Base-by-base conservation (phyloP, 164 flowering plant species). In the Aristolochia fimbriata region DNA sequence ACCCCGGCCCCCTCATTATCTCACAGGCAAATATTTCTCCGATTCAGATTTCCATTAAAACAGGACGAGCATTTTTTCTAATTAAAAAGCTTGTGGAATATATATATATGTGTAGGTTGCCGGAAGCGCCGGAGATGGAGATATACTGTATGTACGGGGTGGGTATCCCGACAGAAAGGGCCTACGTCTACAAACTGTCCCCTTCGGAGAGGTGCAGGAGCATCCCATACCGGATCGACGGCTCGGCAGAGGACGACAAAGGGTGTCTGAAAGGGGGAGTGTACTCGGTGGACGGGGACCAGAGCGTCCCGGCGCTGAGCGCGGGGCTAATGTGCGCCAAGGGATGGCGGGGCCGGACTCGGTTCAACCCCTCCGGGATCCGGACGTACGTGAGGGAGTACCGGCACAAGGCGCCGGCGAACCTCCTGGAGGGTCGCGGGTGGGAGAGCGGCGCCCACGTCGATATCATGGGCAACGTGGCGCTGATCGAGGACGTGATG, bases 401-500 rank as follows among this genome's bases (percentile, higher is more conserved):
- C 60, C 78, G 81, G 65, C 98, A 93, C 69, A 83, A 90, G 51
- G 97, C 97, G 41, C 97, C 98, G 15, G 65, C 94, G 6, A 84
- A 74, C 68, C 71, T 93, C 58, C 70, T 93, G 31, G 98, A 93
- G 60, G 98, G 98, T 20, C 84, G 98, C 16, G 98, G 98, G 19
- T 87, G 96, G 17, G 96, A 83, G 70, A 93, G 98, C 74, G 98
- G 97, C 15, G 90, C 96, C 16, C 98, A 93, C 64, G 98, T 93
- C 48, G 98, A 93, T 65, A 87, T 93, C 30, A 90, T 93, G 98
- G 98, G 98, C 9, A 93, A 93, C 57, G 90, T 93, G 65, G 90
- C 86, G 15, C 70, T 93, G 68, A 93, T 93, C 23, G 97, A 93
- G 65, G 98, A 93, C 73, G 50, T 90, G 15, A 72, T 93, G 51